Percentiles rank a stretch among this genome's conserved stretches.
These are phyloP conservation scores for Zymoseptoria crescenta DNA, from an alignment of 2,329 filamentous ascomycete species.

Conservation along the genomic window DNA sequence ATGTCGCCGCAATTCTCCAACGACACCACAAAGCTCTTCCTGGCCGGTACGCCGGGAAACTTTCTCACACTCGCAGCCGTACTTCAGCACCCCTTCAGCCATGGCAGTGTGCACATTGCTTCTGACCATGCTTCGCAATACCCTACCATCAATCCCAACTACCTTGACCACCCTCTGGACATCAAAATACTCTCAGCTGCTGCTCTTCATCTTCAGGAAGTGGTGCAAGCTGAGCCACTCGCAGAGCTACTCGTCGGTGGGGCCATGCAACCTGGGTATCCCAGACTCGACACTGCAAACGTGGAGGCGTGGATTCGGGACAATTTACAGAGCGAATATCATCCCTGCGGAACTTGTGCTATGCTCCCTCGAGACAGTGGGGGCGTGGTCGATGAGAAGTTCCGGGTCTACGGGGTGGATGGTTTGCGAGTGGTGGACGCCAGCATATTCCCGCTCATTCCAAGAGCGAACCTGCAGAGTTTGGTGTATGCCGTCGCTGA, in stretches of 20 bases:
- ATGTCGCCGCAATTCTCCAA: slow-evolving; percentile 20
- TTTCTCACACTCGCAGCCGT: slow-evolving; percentile 52
- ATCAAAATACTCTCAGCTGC: slow-evolving; percentile 27
- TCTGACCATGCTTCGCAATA: slow-evolving; percentile 13
- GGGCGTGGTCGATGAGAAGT: slow-evolving; percentile 16
- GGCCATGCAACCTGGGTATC: slow-evolving; percentile 6
- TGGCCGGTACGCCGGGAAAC: slow-evolving; percentile 17
- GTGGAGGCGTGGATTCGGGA: slow-evolving; percentile 8
- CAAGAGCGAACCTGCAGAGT: slow-evolving; percentile 15
- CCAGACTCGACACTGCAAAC: slow-evolving; percentile 2
- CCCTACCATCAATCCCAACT: slow-evolving; percentile 20
- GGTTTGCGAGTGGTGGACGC: slow-evolving; percentile 19
- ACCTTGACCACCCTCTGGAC: slow-evolving; percentile 39
- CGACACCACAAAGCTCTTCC: slow-evolving; percentile 19
- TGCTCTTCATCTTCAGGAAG: slow-evolving; percentile 5
- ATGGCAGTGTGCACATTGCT: slow-evolving; percentile 33
- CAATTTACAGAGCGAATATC: slow-evolving; percentile 8
- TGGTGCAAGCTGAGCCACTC: slow-evolving; percentile 5
- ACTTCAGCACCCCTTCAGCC: slow-evolving; percentile 43
- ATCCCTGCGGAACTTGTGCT: slow-evolving; percentile 9
- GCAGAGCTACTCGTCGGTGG: slow-evolving; percentile 4
- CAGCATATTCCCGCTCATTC: slow-evolving; percentile 15
- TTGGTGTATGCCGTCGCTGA: slow-evolving; percentile 19
- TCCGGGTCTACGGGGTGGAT: slow-evolving; percentile 14
- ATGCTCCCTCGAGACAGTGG: slow-evolving; percentile 13